Evolutionary conservation across 305 asterid genomes (phyloP), one percentile per base, ranked within the genome.

Genomic region (Fraxinus xanthoxyloides): DNA sequence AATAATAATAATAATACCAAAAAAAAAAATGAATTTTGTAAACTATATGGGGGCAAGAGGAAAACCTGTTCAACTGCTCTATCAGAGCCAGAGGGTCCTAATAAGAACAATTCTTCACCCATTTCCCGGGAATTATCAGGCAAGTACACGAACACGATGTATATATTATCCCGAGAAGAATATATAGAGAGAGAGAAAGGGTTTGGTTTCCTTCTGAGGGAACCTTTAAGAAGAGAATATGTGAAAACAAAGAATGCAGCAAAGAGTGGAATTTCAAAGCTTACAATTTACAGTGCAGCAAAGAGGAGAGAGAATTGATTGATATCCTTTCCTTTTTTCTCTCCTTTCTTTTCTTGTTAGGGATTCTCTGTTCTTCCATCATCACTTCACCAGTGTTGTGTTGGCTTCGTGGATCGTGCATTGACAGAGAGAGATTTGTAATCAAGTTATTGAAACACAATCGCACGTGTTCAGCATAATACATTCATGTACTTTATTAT

Each of bases 31-130:
- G 36, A 67, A 28, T 69, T 30, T 10, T 69, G 28, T 69, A 30
- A 69, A 30, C 74, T 67, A 80, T 5, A 12, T 15, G 84, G 63
- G 70, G 70, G 59, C 10, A 43, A 61, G 72, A 81, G 21, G 38
- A 80, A 74, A 32, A 88, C 91, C 91, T 88, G 89, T 65, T 86
- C 91, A 79, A 84, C 67, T 34, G 88, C 89, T 88, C 91, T 84
- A 56, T 83, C 75, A 30, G 75, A 69, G 40, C 31, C 88, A 72
- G 86, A 77, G 79, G 84, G 83, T 38, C 82, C 46, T n/a, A 81
- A 70, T 26, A 87, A 56, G 24, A 82, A 74, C 28, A 80, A 88
- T 34, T 88, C 91, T 79, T 86, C 88, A 36, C 88, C 82, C 91
- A 88, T 88, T 61, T 72, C 56, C 46, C 76, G 51, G 54, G 75